A percentile compares a stretch with the other conserved stretches of the same genome.
phyloP scores from a whole-genome alignment of 768 basidiomycete genomes.

The Agaricus sinodeliciosus region DNA sequence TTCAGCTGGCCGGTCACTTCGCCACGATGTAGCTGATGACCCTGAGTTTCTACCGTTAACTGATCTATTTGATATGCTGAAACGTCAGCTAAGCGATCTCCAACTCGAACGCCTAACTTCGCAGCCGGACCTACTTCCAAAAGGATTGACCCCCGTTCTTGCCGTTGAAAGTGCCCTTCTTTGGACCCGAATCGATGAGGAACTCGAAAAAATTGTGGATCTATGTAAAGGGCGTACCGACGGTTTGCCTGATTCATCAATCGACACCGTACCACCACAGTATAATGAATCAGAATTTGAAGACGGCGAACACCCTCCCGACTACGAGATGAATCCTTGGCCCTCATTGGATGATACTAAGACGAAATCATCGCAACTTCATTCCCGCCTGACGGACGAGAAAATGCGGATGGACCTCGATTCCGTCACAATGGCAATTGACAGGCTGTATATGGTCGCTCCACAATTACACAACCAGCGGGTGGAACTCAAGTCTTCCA shows the following conservation, averaged over 20 bases:
- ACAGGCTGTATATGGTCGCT: constrained; percentile 76
- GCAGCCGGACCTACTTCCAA: constrained; percentile 27
- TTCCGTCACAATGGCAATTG: constrained; percentile 80
- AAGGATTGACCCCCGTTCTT: constrained; percentile 37
- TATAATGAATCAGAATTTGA: constrained; percentile 34
- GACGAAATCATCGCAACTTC: constrained; percentile 19
- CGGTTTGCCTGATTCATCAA: constrained; percentile 20
- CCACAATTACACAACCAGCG: constrained; percentile 91
- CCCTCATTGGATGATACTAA: constrained; percentile 32
- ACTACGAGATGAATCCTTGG: constrained; percentile 39
- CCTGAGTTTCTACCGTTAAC: constrained; percentile 22
- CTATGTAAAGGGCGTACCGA: constrained; percentile 60
- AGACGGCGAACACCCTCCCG: constrained; percentile 34
- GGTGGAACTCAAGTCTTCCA: constrained; percentile 75
- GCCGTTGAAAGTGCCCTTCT: constrained; percentile 58
- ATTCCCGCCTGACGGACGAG: constrained; percentile 41
- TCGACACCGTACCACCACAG: constrained; percentile 39
- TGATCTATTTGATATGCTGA: constrained; percentile 54
- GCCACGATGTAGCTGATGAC: constrained; percentile 3
- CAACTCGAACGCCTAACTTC: constrained; percentile 50
- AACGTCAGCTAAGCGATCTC: constrained; percentile 61
- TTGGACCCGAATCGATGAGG: constrained; percentile 69
- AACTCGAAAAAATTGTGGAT: constrained; percentile 61
- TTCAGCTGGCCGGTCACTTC: constrained; percentile 11
- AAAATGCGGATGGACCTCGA: constrained; percentile 88